Conservation (phyloP, 805 yeast genomes). For the Debaryomyces prosopidis region DNA sequence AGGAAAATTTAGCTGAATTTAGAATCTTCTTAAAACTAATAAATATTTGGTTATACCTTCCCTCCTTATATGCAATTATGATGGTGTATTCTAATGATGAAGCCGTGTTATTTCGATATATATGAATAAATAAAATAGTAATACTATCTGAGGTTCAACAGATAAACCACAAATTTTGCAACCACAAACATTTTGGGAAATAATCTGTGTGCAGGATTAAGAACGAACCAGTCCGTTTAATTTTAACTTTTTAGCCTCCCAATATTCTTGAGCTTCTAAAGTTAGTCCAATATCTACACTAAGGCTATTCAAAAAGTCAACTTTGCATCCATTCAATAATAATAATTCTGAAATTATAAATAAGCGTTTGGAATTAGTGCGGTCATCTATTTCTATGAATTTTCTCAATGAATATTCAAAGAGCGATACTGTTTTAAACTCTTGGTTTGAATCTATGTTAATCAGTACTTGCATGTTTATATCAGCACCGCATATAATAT, state of each 20-base stretch:
- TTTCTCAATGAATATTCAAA: slow-evolving; percentile 57
- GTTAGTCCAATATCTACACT: slow-evolving; percentile 38
- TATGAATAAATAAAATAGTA: too few species aligned
- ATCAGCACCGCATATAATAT: slow-evolving; percentile 51
- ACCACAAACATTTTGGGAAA: slow-evolving; percentile 3
- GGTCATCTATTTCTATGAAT: slow-evolving; percentile 24
- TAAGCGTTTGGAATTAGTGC: slow-evolving; percentile 16
- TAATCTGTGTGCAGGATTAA: background rate
- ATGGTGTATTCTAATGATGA: too few species aligned
- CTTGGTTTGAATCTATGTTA: slow-evolving; percentile 16
- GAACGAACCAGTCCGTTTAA: slow-evolving; percentile 2
- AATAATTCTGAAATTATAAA: slow-evolving; percentile 58
- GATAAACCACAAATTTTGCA: slow-evolving; percentile 4
- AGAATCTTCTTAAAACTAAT: too few species aligned
- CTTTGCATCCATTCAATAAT: slow-evolving; percentile 54
- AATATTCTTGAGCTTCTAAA: slow-evolving; percentile 51
- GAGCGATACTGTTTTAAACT: slow-evolving; percentile 23
- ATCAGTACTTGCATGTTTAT: slow-evolving; percentile 41
- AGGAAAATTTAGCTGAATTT: background rate
- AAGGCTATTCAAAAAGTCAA: slow-evolving; percentile 32
- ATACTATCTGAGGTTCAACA: too few species aligned
- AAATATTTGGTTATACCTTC: too few species aligned
- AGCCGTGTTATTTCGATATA: too few species aligned
- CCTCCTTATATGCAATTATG: too few species aligned
- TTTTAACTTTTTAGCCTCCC: slow-evolving; percentile 37